Evolutionary conservation across 768 basidiomycete genomes (phyloP).

Genomic region (Brasilioporus rufonigricans): DNA sequence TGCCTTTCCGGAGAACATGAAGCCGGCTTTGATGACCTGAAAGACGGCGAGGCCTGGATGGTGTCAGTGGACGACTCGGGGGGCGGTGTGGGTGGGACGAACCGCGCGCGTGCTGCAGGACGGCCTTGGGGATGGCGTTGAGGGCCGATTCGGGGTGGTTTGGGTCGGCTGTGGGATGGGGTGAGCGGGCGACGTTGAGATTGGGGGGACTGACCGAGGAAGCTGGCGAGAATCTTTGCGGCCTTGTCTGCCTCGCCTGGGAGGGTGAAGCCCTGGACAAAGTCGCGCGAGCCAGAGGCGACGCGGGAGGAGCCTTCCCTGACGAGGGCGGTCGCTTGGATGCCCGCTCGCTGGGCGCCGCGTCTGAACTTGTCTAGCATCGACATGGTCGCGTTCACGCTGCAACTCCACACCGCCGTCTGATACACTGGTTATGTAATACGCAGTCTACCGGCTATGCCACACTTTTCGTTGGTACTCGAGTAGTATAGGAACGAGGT

Average conservation of each 20-base stretch:
- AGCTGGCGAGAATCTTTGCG: conserved; percentile 84
- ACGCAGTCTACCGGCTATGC: conserved; percentile 5
- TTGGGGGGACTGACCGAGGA: conserved; percentile 62
- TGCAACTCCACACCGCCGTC: no score
- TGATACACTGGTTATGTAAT: conserved; percentile 23
- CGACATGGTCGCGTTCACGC: conserved; percentile 38
- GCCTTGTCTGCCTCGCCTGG: conserved; percentile 95
- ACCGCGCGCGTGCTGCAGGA: conserved; percentile 89
- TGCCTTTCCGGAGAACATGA: conserved; percentile 93
- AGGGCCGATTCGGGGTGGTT: conserved; percentile 84
- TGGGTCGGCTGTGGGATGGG: conserved; percentile 66
- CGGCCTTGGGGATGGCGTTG: conserved; percentile 91
- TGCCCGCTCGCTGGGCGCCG: conserved; percentile 78
- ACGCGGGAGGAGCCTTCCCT: conserved; percentile 65
- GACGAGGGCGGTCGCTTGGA: conserved; percentile 76
- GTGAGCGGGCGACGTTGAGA: not conserved
- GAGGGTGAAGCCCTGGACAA: conserved; percentile 82
- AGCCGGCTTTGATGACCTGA: conserved; percentile 91
- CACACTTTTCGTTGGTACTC: conserved; percentile 83
- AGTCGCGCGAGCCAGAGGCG: conserved; percentile 71
- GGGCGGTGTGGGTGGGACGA: conserved; percentile 13
- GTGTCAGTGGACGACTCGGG: not conserved
- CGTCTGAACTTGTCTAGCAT: conserved; percentile 78
- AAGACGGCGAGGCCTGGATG: conserved; percentile 84
- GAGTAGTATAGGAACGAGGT: conserved; percentile 84